phyloP scores from a whole-genome alignment of 179 eudicot genomes.

The Beta lomatogona region DNA sequence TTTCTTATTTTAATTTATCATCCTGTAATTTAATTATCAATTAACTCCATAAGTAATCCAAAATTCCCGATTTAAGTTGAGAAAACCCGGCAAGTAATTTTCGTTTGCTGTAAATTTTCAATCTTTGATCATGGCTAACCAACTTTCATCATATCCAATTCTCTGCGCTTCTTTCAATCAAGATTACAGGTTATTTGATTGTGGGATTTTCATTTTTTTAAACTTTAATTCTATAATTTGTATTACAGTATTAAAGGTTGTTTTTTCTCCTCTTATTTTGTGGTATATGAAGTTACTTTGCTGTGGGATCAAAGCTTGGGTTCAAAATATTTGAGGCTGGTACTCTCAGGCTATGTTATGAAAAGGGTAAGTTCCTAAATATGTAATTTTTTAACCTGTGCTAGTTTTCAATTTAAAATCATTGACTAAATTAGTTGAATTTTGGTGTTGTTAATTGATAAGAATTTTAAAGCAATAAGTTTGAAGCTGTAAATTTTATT shows the following conservation, averaged over 20 bases:
- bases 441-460: conserved; percentile 5
- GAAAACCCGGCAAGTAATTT: neutral
- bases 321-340: conserved; percentile 74
- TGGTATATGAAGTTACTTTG: conserved; percentile 59
- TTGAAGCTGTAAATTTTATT: neutral
- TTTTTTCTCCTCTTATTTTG: conserved; percentile 1
- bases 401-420: neutral
- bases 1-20: too few relatives aligned
- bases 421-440: neutral
- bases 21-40: too few relatives aligned
- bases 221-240: neutral
- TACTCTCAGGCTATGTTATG: conserved; percentile 70
- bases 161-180: conserved; percentile 92
- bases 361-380: conserved; percentile 51
- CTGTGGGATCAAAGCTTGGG: conserved; percentile 80
- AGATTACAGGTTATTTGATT: conserved; percentile 61
- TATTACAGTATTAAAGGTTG: conserved; percentile 4
- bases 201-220: neutral
- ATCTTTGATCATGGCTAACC: conserved; percentile 47
- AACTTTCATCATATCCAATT: conserved; percentile 56
- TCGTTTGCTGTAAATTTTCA: neutral
- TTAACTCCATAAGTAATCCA: neutral
- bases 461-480: neutral
- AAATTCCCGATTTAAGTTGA: neutral
- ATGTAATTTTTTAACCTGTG: neutral